A percentile compares a stretch with the other conserved stretches of the same genome.
Conservation (phyloP, 768 basidiomycete genomes). For the Roridomyces roridus region DNA sequence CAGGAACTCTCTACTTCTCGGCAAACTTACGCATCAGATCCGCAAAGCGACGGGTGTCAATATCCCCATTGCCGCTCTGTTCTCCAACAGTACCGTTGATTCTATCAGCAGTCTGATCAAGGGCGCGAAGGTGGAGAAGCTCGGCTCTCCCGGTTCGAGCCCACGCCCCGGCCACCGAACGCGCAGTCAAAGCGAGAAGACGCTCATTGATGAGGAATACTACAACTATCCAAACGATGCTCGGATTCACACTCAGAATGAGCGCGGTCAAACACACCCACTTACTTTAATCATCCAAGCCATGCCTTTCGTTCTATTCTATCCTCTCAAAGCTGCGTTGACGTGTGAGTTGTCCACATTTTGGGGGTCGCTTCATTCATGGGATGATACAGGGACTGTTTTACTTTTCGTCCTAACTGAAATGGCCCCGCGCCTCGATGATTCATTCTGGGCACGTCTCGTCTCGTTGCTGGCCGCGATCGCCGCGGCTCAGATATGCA, state of each 20-base stretch:
- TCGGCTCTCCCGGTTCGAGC: no score
- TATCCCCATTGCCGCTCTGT: conserved; percentile 46
- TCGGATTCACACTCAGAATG: no score
- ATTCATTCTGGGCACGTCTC: conserved; percentile 43
- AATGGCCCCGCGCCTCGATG: no score
- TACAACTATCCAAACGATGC: conserved; percentile 32
- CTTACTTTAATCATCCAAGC: conserved; percentile 47
- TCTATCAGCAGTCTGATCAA: conserved; percentile 48
- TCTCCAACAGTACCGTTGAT: conserved; percentile 46
- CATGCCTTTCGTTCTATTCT: conserved; percentile 50
- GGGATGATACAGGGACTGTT: no score
- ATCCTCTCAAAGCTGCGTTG: conserved; percentile 49
- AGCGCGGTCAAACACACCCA: conserved; percentile 42
- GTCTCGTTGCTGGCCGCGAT: conserved; percentile 41
- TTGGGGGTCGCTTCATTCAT: conserved; percentile 31
- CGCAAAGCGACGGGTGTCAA: conserved; percentile 44
- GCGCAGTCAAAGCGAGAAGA: conserved; percentile 27
- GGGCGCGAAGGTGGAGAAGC: conserved; percentile 28
- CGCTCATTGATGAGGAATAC: conserved; percentile 36
- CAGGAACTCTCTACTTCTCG: conserved; percentile 50
- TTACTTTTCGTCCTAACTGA: no score
- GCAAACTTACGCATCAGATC: conserved; percentile 49
- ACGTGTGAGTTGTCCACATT: conserved; percentile 48
- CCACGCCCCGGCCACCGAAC: no score
- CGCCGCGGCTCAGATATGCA: conserved; percentile 36